Base-by-base conservation (phyloP, 495 filamentous ascomycete genomes). In the Penicillium antarcticum region DNA sequence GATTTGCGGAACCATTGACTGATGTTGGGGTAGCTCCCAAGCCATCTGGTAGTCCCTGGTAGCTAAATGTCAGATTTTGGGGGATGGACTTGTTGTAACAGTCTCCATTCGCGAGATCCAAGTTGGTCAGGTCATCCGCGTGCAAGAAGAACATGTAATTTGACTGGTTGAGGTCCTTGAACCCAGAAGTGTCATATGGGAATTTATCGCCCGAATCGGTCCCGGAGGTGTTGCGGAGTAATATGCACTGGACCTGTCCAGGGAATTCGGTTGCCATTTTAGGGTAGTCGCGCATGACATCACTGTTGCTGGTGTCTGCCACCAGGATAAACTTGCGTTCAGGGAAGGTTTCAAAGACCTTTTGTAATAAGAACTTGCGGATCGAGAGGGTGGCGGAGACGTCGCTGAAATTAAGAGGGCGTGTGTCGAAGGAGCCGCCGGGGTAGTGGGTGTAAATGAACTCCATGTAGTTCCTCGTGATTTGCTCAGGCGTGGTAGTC, bases 401-500 rank as follows among this genome's bases (percentile, higher is more conserved):
- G 53, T 90, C 86, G 16, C 80, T 85, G 73, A 91, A 90, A 67
- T 91, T 91, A 19, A 92, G 78, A 2, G 88, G 87, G 0, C 88
- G 82, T 31, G 82, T 86, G 66, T 89, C 87, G 66, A 90, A 90
- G 56, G 77, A 81, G 41, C 85, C 85, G 18, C 82, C 81, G 0
- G 85, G 85, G 65, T 87, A 88, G 19, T 73, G 87, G 45, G 77
- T 76, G 75, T 81, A 88, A 60, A 91, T 88, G 74, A 87, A 91
- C 42, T 88, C 78, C 86, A 88, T 88, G 70, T 91, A 92, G 53
- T 83, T 84, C 6, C 87, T 72, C 0, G 88, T 89, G 12, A 82
- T 72, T 65, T 92, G 88, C 67, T 92, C 87, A 1, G 88, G 88
- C 2, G 88, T 91, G 0, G 88, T 92, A 8, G 87, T 91, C 23